A percentile compares a stretch with the other conserved stretches of the same genome.
Conservation (phyloP, 305 asterid genomes). For the Fraxinus sp. region DNA sequence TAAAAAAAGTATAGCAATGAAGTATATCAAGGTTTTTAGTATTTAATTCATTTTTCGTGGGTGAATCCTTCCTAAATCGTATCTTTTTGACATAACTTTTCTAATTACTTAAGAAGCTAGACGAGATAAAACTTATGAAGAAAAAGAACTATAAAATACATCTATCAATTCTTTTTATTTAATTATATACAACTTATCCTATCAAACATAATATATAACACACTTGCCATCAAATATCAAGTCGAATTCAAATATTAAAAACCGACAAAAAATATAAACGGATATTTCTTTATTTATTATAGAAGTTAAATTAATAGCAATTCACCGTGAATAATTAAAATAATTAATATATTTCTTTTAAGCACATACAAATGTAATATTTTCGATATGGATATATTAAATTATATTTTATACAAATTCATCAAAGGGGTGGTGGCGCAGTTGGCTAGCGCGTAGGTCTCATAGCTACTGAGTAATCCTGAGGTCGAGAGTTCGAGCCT, state of each 20-base stretch:
- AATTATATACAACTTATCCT: not conserved
- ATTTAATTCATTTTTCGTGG: no score
- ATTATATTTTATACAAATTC: no score
- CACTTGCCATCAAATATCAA: not conserved
- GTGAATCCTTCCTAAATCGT: not conserved
- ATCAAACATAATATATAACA: not conserved
- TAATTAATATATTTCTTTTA: not conserved
- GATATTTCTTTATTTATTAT: no score
- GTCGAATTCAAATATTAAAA: not conserved
- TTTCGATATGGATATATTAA: no score
- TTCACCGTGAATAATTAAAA: not conserved
- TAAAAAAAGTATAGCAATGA: not conserved
- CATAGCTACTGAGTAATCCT: conserved; percentile 76
- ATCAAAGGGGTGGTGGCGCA: conserved; percentile 75
- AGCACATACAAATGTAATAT: not conserved
- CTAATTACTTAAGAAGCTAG: not conserved
- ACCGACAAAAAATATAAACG: no score
- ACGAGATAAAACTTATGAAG: not conserved
- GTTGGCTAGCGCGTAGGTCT: conserved; percentile 97
- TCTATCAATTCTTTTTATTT: not conserved
- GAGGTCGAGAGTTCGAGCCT: conserved; percentile 94
- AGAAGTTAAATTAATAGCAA: not conserved
- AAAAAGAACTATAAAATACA: no score
- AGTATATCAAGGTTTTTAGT: not conserved
- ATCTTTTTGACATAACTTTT: no score